Conservation (phyloP, 2,329 filamentous ascomycete species). For the Fusarium multiceps region DNA sequence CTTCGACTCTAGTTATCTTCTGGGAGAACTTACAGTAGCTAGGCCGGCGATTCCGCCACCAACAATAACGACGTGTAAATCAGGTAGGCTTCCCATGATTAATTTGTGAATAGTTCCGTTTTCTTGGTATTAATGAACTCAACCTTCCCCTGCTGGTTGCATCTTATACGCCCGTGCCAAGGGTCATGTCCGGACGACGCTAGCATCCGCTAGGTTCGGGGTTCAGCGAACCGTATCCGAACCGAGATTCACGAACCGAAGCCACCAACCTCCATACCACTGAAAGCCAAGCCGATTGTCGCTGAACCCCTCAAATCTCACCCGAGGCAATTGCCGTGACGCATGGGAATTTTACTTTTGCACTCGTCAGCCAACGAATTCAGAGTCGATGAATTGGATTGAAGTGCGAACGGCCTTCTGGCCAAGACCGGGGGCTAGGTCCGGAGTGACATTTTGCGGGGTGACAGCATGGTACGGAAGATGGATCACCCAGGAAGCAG, state of each 20-base stretch:
- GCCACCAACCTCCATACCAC: no score
- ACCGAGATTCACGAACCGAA: conserved; percentile 20
- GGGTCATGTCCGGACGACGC: neutral
- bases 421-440: neutral
- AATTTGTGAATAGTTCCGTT: neutral
- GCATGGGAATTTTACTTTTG: neutral
- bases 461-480: neutral
- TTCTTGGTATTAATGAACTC: neutral
- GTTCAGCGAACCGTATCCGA: conserved; percentile 23
- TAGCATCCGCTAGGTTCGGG: neutral
- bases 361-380: neutral
- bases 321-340: neutral
- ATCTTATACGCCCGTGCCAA: conserved; percentile 23
- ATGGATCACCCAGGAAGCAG: neutral
- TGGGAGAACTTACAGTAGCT: conserved; percentile 18
- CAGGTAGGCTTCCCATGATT: conserved; percentile 36
- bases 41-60: conserved; percentile 39
- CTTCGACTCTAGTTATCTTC: no score
- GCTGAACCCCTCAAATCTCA: neutral
- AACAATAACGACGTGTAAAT: conserved; percentile 36
- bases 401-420: neutral
- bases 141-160: neutral
- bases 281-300: neutral
- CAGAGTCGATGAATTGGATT: neutral
- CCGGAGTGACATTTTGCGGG: neutral